phyloP scores from a whole-genome alignment of 2,329 filamentous ascomycete genomes.

The Penicillium sp. region DNA sequence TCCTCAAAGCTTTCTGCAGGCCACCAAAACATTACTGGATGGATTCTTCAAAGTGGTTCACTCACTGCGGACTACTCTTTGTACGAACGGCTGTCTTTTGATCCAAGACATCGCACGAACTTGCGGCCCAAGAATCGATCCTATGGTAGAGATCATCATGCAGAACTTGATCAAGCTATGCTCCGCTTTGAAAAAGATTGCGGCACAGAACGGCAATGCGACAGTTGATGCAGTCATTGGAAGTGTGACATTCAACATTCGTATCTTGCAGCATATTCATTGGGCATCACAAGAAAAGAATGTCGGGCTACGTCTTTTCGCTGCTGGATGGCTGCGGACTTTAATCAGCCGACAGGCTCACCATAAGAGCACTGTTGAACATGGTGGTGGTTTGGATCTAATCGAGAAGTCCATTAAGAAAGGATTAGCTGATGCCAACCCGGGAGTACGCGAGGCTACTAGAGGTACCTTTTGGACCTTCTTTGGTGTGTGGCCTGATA shows the following conservation, averaged over 20 bases:
- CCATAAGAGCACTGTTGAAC: slow-evolving; percentile 81
- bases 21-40: slow-evolving; percentile 74
- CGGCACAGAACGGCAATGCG: slow-evolving; percentile 76
- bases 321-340: slow-evolving; percentile 79
- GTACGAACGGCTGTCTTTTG: slow-evolving; percentile 79
- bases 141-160: slow-evolving; percentile 86
- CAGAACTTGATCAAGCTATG: slow-evolving; percentile 88
- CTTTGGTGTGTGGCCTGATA: slow-evolving; percentile 72
- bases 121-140: slow-evolving; percentile 76
- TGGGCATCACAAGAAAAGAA: slow-evolving; percentile 89
- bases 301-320: slow-evolving; percentile 77
- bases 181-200: slow-evolving; percentile 89
- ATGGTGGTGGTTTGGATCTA: slow-evolving; percentile 76
- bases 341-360: slow-evolving; percentile 72
- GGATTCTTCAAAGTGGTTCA: slow-evolving; percentile 83
- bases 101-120: slow-evolving; percentile 80
- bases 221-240: slow-evolving; percentile 80
- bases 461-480: slow-evolving; percentile 86
- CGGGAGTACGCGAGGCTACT: slow-evolving; percentile 83
- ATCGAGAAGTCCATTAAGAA: slow-evolving; percentile 88
- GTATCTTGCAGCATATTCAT: slow-evolving; percentile 84
- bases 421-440: slow-evolving; percentile 85
- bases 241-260: slow-evolving; percentile 74
- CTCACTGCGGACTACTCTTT: slow-evolving; percentile 85
- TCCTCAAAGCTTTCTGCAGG: slow-evolving; percentile 66